These are phyloP conservation scores for Neurospora sp. DNA, from an alignment of 495 filamentous ascomycete genomes.

Conservation along the genomic window DNA sequence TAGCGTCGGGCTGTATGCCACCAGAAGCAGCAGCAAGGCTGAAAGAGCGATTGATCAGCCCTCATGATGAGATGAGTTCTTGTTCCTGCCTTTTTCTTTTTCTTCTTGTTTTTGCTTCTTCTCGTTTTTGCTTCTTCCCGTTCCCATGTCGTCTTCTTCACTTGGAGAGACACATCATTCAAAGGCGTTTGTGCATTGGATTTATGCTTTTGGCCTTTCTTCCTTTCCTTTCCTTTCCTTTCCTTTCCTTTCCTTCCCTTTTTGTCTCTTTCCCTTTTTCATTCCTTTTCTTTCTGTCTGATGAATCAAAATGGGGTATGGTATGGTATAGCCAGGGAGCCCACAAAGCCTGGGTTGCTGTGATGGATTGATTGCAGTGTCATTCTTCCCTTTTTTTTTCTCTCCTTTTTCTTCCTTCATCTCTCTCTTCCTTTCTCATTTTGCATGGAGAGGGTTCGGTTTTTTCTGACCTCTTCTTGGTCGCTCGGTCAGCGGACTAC, in stretches of 20 bases:
- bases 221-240: background rate
- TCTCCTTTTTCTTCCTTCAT: background rate
- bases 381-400: background rate
- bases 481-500: background rate
- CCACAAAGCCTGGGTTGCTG: background rate
- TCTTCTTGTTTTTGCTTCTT: background rate
- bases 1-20: background rate
- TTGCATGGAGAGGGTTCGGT: background rate
- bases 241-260: background rate
- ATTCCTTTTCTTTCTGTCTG: background rate
- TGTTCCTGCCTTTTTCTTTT: background rate
- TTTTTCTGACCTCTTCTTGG: background rate
- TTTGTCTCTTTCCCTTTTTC: background rate
- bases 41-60: background rate
- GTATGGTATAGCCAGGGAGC: background rate
- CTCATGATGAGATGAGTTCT: background rate
- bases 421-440: background rate
- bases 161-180: background rate
- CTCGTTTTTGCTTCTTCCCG: background rate
- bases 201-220: background rate
- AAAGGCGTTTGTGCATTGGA: background rate
- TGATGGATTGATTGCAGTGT: background rate
- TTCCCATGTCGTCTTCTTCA: background rate
- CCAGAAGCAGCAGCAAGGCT: background rate
- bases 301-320: background rate